phyloP scores from a whole-genome alignment of 352 stramenopile genomes.

The Globisporangium acanthophoron region DNA sequence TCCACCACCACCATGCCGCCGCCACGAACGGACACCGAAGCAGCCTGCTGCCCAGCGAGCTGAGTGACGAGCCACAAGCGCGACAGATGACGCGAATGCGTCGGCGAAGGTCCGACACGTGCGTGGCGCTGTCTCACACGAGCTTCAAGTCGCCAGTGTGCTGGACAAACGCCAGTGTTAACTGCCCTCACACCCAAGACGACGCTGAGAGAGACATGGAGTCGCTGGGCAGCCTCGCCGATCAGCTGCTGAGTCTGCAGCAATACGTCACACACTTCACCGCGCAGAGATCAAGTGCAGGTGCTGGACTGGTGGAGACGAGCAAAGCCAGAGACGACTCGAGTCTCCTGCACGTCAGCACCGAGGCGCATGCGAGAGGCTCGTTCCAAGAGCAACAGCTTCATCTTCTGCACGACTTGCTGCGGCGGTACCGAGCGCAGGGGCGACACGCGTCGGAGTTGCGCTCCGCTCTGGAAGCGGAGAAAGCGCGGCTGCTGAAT shows the following conservation, averaged over 20 bases:
- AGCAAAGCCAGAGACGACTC: slow-evolving; percentile 2
- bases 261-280: slow-evolving; percentile 20
- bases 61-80: slow-evolving; percentile 12
- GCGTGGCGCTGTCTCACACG: slow-evolving; percentile 3
- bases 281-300: slow-evolving; percentile 13
- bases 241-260: slow-evolving; percentile 43
- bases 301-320: background rate
- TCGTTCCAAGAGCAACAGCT: slow-evolving; percentile 49
- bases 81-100: slow-evolving; percentile 2
- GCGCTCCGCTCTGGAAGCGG: slow-evolving; percentile 24
- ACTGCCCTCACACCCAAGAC: slow-evolving; percentile 38
- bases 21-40: background rate
- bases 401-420: slow-evolving; percentile 39
- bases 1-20: slow-evolving; percentile 14
- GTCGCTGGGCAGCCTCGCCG: slow-evolving; percentile 31
- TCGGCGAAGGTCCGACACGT: slow-evolving; percentile 22
- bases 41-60: background rate
- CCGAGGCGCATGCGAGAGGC: slow-evolving; percentile 21
- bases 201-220: slow-evolving; percentile 41
- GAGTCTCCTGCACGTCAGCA: slow-evolving; percentile 6
- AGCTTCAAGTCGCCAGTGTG: slow-evolving; percentile 11
- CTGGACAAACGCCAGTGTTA: slow-evolving; percentile 16
- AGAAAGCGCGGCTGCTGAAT: slow-evolving; percentile 35
- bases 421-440: slow-evolving; percentile 40
- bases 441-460: slow-evolving; percentile 36